Percentiles rank a stretch among this genome's conserved stretches.
These are phyloP conservation scores for Pseudocercospora fijiensis DNA, from an alignment of 2,329 filamentous ascomycete genomes.

Conservation along the genomic window DNA sequence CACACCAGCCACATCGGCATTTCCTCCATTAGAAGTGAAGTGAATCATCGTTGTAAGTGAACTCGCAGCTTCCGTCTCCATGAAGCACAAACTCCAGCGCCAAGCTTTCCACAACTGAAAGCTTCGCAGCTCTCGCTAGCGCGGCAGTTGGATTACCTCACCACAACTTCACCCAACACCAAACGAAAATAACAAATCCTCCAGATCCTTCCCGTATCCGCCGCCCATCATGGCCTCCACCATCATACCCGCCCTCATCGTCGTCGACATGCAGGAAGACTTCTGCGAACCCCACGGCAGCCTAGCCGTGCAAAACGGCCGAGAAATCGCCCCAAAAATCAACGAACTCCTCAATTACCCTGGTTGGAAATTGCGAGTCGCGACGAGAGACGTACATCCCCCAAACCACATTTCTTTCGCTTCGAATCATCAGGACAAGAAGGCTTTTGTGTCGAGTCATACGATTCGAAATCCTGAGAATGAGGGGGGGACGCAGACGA, in stretches of 20 bases:
- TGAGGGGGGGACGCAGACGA: slow-evolving; percentile 59
- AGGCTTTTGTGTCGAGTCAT: slow-evolving; percentile 65
- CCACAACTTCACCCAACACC: not conserved
- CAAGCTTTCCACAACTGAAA: too few relatives aligned
- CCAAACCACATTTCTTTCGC: slow-evolving; percentile 83
- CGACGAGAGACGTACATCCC: slow-evolving; percentile 93
- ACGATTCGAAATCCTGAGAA: slow-evolving; percentile 69
- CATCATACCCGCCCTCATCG: slow-evolving; percentile 16
- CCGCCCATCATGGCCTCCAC: not conserved
- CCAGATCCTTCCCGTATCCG: not conserved
- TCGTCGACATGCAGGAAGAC: slow-evolving; percentile 67
- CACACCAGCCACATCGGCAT: not conserved
- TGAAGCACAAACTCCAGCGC: not conserved
- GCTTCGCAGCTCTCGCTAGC: too few relatives aligned
- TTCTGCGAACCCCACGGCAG: slow-evolving; percentile 85
- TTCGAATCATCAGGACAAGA: slow-evolving; percentile 67
- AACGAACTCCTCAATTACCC: slow-evolving; percentile 72
- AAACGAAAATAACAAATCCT: too few relatives aligned
- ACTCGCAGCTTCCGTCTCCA: not conserved
- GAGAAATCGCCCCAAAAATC: slow-evolving; percentile 66
- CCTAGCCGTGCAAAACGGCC: slow-evolving; percentile 75
- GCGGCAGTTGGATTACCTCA: too few relatives aligned
- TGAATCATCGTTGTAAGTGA: not conserved
- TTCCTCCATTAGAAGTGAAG: too few relatives aligned
- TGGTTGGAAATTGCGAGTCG: slow-evolving; percentile 68